These are phyloP conservation scores for Colletotrichum noveboracense DNA, from an alignment of 2,329 filamentous ascomycete species.

Conservation along the genomic window DNA sequence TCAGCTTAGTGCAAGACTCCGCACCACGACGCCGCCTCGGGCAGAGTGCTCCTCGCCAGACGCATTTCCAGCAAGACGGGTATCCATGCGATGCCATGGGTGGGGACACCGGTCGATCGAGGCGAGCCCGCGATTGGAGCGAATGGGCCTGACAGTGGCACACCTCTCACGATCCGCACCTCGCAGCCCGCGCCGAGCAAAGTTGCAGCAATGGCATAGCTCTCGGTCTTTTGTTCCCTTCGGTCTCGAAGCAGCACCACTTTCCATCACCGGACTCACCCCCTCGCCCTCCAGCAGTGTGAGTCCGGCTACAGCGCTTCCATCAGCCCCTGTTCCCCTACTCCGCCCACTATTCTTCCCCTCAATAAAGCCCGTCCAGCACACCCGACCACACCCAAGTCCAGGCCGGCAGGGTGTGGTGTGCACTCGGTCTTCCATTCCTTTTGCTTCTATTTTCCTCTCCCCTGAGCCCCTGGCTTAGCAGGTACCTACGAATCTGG, in stretches of 20 bases:
- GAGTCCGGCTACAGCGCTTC: not conserved
- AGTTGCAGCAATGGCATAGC: not conserved
- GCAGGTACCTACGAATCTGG: not conserved
- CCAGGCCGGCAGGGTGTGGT: not conserved
- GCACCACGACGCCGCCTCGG: not conserved
- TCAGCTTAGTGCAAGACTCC: not conserved
- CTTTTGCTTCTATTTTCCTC: not conserved
- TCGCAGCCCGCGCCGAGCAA: not conserved
- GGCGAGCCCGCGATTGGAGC: constrained; percentile 20
- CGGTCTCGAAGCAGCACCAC: not conserved
- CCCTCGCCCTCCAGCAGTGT: not conserved
- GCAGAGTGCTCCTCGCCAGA: not conserved
- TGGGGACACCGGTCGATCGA: not conserved
- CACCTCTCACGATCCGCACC: not conserved
- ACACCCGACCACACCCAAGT: not conserved
- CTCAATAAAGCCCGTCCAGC: not conserved
- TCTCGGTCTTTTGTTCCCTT: not conserved
- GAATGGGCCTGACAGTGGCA: not conserved
- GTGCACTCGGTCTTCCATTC: not conserved
- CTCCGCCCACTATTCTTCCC: not conserved
- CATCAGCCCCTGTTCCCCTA: not conserved
- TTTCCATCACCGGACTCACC: not conserved
- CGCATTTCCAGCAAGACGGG: not conserved
- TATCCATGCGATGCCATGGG: not conserved
- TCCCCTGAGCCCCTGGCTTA: not conserved